Conservation (phyloP, 2,329 filamentous ascomycete species). For the Penicillium freii region DNA sequence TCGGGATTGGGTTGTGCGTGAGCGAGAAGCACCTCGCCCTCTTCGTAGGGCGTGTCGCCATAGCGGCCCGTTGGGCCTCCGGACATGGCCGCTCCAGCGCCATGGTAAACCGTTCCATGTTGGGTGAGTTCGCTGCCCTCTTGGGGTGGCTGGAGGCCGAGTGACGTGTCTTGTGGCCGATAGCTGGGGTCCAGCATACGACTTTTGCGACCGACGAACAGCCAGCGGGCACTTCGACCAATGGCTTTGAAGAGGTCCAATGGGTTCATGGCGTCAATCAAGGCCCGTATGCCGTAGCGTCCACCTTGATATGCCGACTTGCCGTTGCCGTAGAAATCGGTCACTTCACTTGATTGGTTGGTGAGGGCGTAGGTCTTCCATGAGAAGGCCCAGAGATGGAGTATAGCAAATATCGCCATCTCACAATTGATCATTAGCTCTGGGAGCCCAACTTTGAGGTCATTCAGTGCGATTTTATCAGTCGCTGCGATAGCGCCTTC, state of each 20-base stretch:
- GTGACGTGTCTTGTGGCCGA: conserved; percentile 27
- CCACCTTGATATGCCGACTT: conserved; percentile 63
- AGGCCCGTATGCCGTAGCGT: conserved; percentile 61
- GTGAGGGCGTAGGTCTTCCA: conserved; percentile 65
- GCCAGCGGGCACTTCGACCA: conserved; percentile 74
- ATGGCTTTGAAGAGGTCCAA: conserved; percentile 82
- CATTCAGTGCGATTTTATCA: conserved; percentile 63
- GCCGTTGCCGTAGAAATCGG: conserved; percentile 41
- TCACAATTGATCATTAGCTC: conserved; percentile 76
- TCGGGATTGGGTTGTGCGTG: conserved; percentile 40
- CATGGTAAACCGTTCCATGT: conserved; percentile 29
- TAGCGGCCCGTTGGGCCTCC: conserved; percentile 27
- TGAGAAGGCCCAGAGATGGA: conserved; percentile 81
- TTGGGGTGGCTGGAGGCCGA: conserved; percentile 29
- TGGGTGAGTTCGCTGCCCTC: conserved; percentile 7
- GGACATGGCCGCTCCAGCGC: conserved; percentile 23
- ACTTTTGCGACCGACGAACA: conserved; percentile 68
- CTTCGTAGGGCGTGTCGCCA: conserved; percentile 28
- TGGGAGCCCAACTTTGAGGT: conserved; percentile 78
- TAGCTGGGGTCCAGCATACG: conserved; percentile 44
- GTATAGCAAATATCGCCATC: conserved; percentile 75
- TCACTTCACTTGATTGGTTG: conserved; percentile 47
- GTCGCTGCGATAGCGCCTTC: conserved; percentile 63
- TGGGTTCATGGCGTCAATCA: conserved; percentile 71
- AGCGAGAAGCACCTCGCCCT: conserved; percentile 40